Percentiles rank a stretch among this genome's conserved stretches.
These are phyloP conservation scores for Cymbopogon citratus DNA, from an alignment of 176 grass and related monocot genomes.

Conservation along the genomic window DNA sequence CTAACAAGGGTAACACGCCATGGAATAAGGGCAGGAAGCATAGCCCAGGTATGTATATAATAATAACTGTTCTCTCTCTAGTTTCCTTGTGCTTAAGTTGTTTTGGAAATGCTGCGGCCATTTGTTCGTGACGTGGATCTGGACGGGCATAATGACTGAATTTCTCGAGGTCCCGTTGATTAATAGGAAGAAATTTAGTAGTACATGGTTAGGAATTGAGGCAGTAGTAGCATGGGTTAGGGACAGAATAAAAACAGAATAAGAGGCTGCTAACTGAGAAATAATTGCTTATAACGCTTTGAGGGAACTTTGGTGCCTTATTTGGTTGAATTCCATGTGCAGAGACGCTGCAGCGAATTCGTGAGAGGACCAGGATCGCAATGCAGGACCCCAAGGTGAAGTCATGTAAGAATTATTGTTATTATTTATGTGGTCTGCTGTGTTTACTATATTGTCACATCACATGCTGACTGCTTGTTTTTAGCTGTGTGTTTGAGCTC, in stretches of 20 bases:
- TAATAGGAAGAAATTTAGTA: background rate
- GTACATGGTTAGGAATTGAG: background rate
- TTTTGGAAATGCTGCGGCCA: background rate
- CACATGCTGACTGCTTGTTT: background rate
- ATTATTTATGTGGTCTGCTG: conserved; percentile 16
- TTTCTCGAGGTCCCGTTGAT: background rate
- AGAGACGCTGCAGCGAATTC: conserved; percentile 86
- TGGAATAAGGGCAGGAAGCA: conserved; percentile 98
- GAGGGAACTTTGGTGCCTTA: background rate
- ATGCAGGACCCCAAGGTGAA: conserved; percentile 99
- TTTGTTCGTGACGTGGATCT: background rate
- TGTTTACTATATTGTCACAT: background rate
- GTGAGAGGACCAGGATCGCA: conserved; percentile 85
- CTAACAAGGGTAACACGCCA: conserved; percentile 88
- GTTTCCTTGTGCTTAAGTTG: background rate
- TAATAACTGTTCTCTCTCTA: background rate
- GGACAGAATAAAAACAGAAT: background rate
- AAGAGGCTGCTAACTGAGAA: background rate
- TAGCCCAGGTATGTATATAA: conserved; percentile 53
- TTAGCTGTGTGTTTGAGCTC: background rate
- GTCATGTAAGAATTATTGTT: conserved; percentile 84
- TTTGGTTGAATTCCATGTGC: conserved; percentile 24
- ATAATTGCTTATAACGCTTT: background rate
- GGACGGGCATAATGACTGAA: background rate
- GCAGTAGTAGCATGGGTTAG: background rate